Conservation (phyloP, 2,329 filamentous ascomycete species). For the Exophiala mesophila region DNA sequence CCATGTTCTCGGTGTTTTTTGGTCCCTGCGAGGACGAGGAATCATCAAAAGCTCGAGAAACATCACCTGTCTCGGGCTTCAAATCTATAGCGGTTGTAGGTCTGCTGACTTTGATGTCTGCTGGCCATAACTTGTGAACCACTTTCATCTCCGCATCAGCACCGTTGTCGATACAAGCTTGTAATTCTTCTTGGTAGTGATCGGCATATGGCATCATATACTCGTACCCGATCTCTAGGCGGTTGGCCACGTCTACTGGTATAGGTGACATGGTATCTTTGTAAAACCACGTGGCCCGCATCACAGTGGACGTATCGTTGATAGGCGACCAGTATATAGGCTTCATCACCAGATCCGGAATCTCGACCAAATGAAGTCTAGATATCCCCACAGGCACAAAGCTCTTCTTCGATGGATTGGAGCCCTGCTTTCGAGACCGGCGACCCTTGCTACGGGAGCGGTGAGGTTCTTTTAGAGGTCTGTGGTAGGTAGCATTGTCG, state of each 20-base stretch:
- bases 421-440: slow-evolving; percentile 21
- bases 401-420: slow-evolving; percentile 43
- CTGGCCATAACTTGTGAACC: slow-evolving; percentile 73
- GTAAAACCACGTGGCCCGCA: slow-evolving; percentile 94
- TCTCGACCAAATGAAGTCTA: slow-evolving; percentile 79
- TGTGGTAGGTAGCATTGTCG: not conserved
- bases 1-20: slow-evolving; percentile 16
- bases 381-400: slow-evolving; percentile 78
- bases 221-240: slow-evolving; percentile 83
- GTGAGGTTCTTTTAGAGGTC: slow-evolving; percentile 5
- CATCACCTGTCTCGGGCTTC: slow-evolving; percentile 29
- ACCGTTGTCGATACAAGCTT: slow-evolving; percentile 85
- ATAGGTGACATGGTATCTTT: slow-evolving; percentile 90
- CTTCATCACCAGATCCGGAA: slow-evolving; percentile 81
- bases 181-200: slow-evolving; percentile 87
- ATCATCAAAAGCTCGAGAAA: slow-evolving; percentile 10
- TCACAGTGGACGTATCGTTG: slow-evolving; percentile 77
- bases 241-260: slow-evolving; percentile 79
- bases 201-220: slow-evolving; percentile 84
- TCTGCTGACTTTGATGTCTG: slow-evolving; percentile 33
- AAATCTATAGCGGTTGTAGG: slow-evolving; percentile 36
- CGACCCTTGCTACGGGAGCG: slow-evolving; percentile 17
- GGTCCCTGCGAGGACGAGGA: slow-evolving; percentile 8
- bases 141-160: slow-evolving; percentile 88
- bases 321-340: slow-evolving; percentile 97